Evolutionary conservation across 805 yeast genomes (phyloP).

Genomic region (Cyberlindnera lachancei): DNA sequence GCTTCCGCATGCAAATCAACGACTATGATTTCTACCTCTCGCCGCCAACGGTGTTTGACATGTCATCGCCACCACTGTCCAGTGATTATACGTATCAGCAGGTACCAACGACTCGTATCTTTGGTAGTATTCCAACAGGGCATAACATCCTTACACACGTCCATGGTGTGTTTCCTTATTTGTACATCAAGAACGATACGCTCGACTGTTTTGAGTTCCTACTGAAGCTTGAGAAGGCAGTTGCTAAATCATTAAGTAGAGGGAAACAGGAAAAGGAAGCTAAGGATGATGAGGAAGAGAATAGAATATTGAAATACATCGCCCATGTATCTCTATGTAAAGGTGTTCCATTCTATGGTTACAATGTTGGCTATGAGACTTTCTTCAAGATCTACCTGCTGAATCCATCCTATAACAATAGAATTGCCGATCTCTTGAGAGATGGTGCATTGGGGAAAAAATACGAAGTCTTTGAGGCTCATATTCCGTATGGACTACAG

Average conservation of each 20-base stretch:
- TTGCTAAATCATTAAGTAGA: constrained; percentile 33
- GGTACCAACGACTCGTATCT: constrained; percentile 74
- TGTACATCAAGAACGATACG: constrained; percentile 58
- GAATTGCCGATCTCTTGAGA: constrained; percentile 44
- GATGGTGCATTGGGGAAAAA: constrained; percentile 34
- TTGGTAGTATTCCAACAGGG: constrained; percentile 61
- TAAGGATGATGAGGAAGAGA: constrained; percentile 1
- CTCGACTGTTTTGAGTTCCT: constrained; percentile 34
- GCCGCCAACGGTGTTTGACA: constrained; percentile 49
- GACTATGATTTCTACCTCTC: constrained; percentile 60
- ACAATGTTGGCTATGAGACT: constrained; percentile 51
- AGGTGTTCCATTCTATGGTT: constrained; percentile 83
- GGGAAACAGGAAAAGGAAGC: constrained; percentile 3
- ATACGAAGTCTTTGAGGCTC: constrained; percentile 65
- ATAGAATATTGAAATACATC: constrained; percentile 32
- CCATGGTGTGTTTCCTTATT: constrained; percentile 80
- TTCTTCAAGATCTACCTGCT: constrained; percentile 64
- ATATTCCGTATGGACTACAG: constrained; percentile 70
- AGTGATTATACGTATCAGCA: constrained; percentile 26
- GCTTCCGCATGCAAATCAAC: constrained; percentile 43
- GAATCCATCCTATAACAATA: constrained; percentile 50
- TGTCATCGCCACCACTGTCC: constrained; percentile 18
- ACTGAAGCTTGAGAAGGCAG: constrained; percentile 34
- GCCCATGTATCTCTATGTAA: constrained; percentile 59
- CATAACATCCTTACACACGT: constrained; percentile 60